A percentile compares a stretch with the other conserved stretches of the same genome.
Evolutionary conservation across 306 rosid species (phyloP).

Genomic region (Astragalus glycyphyllos): DNA sequence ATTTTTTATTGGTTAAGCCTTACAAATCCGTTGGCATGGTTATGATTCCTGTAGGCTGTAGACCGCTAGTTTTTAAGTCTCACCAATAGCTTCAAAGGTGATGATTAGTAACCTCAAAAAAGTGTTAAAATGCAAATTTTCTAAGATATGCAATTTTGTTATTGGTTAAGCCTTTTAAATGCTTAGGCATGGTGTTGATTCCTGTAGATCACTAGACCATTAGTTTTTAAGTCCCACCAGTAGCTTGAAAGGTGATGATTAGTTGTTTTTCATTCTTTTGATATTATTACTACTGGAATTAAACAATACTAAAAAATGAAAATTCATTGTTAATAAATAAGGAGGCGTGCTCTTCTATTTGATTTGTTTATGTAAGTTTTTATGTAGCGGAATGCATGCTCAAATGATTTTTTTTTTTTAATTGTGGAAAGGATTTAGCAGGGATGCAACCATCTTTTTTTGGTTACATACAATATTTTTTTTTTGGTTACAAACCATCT

Average conservation of each 20-base stretch:
- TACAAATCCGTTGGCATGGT: constrained; percentile 20
- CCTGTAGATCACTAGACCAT: constrained; percentile 1
- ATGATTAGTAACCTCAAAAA: constrained; percentile 14
- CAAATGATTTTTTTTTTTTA: background rate
- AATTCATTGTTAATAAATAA: background rate
- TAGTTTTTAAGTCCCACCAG: background rate
- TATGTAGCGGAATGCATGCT: constrained; percentile 16
- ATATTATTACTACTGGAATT: background rate
- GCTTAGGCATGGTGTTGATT: constrained; percentile 4
- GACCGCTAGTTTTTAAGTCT: background rate
- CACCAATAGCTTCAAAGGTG: constrained; percentile 25
- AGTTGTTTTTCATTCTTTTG: background rate
- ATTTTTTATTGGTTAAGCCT: constrained; percentile 22
- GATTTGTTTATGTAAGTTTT: constrained; percentile 20
- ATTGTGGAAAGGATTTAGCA: background rate
- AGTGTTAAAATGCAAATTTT: constrained; percentile 23
- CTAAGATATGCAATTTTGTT: constrained; percentile 17
- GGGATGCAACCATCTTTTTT: too few relatives aligned
- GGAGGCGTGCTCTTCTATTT: constrained; percentile 22
- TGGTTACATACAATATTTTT: too few relatives aligned
- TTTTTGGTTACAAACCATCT: constrained; percentile 16
- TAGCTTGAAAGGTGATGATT: constrained; percentile 12
- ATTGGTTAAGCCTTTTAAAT: constrained; percentile 26
- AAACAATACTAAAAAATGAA: background rate
- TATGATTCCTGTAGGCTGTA: constrained; percentile 20